Percentiles rank a stretch among this genome's conserved stretches.
These are phyloP conservation scores for Xanthoconium purpureum DNA, from an alignment of 768 basidiomycete genomes.

Conservation along the genomic window DNA sequence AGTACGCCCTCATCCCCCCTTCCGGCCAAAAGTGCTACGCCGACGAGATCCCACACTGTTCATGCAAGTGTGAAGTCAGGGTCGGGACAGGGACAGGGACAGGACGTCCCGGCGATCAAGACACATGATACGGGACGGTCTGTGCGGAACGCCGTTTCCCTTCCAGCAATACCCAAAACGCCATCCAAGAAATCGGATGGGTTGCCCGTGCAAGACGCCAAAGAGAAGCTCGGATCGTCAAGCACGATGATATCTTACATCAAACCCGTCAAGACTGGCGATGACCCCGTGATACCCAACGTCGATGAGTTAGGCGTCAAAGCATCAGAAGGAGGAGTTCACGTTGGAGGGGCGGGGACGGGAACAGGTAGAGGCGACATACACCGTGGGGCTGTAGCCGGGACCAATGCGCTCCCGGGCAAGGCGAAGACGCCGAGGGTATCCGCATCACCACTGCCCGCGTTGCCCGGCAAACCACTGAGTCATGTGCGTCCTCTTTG, in stretches of 20 bases:
- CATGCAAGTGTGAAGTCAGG: slow-evolving; percentile 29
- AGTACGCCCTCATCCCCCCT: slow-evolving; percentile 37
- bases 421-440: slow-evolving; percentile 24
- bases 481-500: slow-evolving; percentile 86
- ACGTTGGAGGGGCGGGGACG: slow-evolving; percentile 15
- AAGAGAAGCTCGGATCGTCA: slow-evolving; percentile 61
- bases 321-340: slow-evolving; percentile 47
- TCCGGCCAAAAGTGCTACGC: slow-evolving; percentile 37
- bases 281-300: slow-evolving; percentile 34
- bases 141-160: slow-evolving; percentile 42
- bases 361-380: slow-evolving; percentile 4
- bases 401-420: slow-evolving; percentile 11
- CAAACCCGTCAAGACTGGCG: slow-evolving; percentile 47
- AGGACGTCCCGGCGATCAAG: slow-evolving; percentile 24
- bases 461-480: slow-evolving; percentile 60
- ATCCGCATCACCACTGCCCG: slow-evolving; percentile 32
- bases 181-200: slow-evolving; percentile 24
- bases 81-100: slow-evolving; percentile 19
- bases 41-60: slow-evolving; percentile 40
- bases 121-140: slow-evolving; percentile 33
- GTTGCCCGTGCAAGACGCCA: slow-evolving; percentile 21
- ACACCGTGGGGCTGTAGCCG: slow-evolving; percentile 19
- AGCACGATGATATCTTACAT: slow-evolving; percentile 72
- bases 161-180: slow-evolving; percentile 34
- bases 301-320: slow-evolving; percentile 41